These are phyloP conservation scores for Globisporangium nagaii DNA, from an alignment of 352 stramenopile species.

Conservation along the genomic window DNA sequence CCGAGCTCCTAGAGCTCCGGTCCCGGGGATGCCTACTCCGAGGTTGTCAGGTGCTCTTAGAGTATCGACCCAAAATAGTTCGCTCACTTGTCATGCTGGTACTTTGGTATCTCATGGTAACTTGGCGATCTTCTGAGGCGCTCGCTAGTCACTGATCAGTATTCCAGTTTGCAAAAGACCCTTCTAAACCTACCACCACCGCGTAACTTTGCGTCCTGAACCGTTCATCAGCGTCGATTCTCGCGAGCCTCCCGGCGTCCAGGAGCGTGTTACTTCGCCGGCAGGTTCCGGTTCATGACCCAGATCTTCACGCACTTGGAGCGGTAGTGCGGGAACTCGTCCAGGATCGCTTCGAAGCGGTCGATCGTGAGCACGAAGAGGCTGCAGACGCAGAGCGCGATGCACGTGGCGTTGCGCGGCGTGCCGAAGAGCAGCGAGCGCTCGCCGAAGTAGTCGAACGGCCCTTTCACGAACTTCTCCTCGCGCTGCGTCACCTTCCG, in stretches of 20 bases:
- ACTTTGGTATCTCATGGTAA: no score
- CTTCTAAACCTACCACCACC: no score
- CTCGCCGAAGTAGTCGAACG: slow-evolving; percentile 77
- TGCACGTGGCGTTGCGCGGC: slow-evolving; percentile 58
- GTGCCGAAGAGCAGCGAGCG: slow-evolving; percentile 67
- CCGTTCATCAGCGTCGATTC: no score
- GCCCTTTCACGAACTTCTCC: slow-evolving; percentile 65
- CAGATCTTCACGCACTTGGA: slow-evolving; percentile 52
- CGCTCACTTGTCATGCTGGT: neutral
- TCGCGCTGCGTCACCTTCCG: slow-evolving; percentile 23
- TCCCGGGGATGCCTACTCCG: no score
- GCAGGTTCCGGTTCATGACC: slow-evolving; percentile 38
- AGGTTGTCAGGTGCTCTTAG: no score
- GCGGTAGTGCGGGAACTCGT: slow-evolving; percentile 61
- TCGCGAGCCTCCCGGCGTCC: no score
- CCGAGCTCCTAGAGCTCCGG: no score
- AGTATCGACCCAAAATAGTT: no score
- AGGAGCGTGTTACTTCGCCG: neutral
- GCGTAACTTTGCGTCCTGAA: neutral
- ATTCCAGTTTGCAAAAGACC: no score
- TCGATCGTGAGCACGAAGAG: slow-evolving; percentile 61
- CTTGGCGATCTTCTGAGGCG: no score
- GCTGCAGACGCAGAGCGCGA: slow-evolving; percentile 64
- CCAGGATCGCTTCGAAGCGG: slow-evolving; percentile 59
- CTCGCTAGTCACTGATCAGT: no score